A percentile compares a stretch with the other conserved stretches of the same genome.
Evolutionary conservation across 208 protist species (phyloP).

Genomic region (Tritrichomonas musculus): DNA sequence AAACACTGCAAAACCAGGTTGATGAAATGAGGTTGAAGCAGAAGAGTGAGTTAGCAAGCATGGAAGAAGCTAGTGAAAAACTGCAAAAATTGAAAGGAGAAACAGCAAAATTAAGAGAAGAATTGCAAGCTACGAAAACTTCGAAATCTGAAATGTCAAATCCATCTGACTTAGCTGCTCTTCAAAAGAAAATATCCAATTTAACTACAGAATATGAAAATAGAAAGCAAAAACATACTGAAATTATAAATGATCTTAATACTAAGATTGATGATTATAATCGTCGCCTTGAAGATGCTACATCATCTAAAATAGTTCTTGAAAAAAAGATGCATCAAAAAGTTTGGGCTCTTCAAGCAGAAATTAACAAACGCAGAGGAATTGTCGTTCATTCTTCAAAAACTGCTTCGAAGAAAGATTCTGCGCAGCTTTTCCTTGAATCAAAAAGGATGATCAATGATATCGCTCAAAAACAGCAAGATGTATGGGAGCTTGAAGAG

Average conservation of each 20-base stretch:
- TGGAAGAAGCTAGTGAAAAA: not conserved
- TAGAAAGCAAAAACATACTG: not conserved
- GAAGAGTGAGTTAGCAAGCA: not conserved
- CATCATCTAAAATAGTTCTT: not conserved
- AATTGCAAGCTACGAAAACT: not conserved
- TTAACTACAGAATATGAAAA: not conserved
- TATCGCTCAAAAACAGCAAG: not conserved
- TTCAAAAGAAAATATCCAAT: not conserved
- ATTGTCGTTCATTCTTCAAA: constrained; percentile 33
- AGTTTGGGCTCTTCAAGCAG: not conserved
- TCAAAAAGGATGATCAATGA: not conserved
- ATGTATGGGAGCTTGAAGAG: constrained; percentile 24
- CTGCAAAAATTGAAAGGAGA: constrained; percentile 12
- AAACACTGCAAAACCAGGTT: not conserved
- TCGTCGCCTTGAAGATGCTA: not conserved
- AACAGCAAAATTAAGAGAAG: not conserved
- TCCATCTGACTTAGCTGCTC: not conserved
- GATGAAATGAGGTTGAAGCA: not conserved
- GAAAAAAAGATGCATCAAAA: constrained; percentile 22
- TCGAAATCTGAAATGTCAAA: not conserved
- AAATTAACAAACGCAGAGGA: constrained; percentile 10
- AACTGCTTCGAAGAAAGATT: not conserved
- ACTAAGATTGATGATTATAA: constrained; percentile 13
- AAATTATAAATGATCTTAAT: not conserved
- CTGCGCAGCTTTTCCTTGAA: not conserved